Percentiles rank a stretch among this genome's conserved stretches.
Conservation (phyloP, 2,329 filamentous ascomycete genomes). For the Thielaviopsis euricoi region DNA sequence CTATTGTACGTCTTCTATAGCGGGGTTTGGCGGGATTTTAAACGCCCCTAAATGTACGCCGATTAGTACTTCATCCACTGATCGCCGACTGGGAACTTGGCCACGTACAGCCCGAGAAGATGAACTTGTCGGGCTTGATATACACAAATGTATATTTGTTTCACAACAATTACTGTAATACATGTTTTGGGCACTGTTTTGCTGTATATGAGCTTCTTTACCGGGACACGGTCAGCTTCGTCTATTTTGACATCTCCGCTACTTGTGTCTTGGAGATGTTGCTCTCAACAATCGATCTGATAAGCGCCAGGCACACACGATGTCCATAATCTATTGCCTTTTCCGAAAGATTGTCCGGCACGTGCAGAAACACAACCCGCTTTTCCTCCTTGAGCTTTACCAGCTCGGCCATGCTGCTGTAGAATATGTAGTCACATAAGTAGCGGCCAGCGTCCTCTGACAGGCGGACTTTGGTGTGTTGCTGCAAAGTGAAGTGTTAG, state of each 20-base stretch:
- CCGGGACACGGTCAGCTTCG: too few relatives aligned
- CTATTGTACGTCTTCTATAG: background rate
- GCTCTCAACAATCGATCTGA: slow-evolving; percentile 39
- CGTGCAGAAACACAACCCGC: slow-evolving; percentile 54
- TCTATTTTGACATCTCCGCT: background rate
- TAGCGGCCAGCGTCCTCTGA: slow-evolving; percentile 58
- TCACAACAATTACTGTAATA: too few relatives aligned
- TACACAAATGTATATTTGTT: too few relatives aligned
- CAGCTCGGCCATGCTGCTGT: slow-evolving; percentile 45
- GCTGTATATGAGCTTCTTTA: too few relatives aligned
- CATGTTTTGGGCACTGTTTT: too few relatives aligned
- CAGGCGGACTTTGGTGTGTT: slow-evolving; percentile 32
- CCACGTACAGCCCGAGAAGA: too few relatives aligned
- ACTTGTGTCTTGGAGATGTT: slow-evolving; percentile 18
- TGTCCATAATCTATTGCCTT: slow-evolving; percentile 30
- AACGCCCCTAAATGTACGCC: background rate
- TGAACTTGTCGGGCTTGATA: too few relatives aligned
- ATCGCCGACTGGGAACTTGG: background rate
- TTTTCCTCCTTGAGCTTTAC: slow-evolving; percentile 28
- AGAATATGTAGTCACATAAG: slow-evolving; percentile 67
- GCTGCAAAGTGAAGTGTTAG: slow-evolving; percentile 19
- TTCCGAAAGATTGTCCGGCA: slow-evolving; percentile 42
- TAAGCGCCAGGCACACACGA: slow-evolving; percentile 36
- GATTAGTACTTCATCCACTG: background rate
- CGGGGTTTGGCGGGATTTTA: background rate